phyloP scores from a whole-genome alignment of 495 filamentous ascomycete species.

The Talaromyces stipitatus region DNA sequence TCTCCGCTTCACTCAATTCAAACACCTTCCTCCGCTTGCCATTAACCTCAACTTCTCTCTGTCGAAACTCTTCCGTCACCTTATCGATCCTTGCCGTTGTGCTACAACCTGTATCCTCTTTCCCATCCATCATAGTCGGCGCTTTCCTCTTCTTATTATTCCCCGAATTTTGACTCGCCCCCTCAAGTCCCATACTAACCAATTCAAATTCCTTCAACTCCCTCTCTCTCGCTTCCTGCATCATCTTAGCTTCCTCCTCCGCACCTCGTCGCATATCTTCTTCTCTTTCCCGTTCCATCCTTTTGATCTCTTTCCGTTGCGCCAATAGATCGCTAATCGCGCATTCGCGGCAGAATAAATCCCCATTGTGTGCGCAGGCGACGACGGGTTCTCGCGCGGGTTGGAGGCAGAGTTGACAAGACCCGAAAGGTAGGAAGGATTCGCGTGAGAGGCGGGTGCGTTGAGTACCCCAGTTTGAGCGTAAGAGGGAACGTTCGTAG shows the following conservation, averaged over 20 bases:
- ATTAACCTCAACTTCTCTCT: constrained; percentile 62
- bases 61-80: constrained; percentile 25
- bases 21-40: constrained; percentile 48
- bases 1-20: constrained; percentile 73
- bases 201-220: constrained; percentile 35
- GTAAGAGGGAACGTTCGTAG: constrained; percentile 77
- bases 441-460: constrained; percentile 84
- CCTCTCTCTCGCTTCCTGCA: constrained; percentile 24
- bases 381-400: constrained; percentile 81
- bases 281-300: constrained; percentile 61
- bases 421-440: constrained; percentile 87
- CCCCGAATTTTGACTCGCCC: constrained; percentile 5
- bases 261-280: constrained; percentile 31
- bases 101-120: constrained; percentile 7
- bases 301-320: constrained; percentile 89
- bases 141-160: constrained; percentile 4
- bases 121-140: constrained; percentile 14
- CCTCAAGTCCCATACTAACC: constrained; percentile 35
- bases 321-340: constrained; percentile 83
- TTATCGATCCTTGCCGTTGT: constrained; percentile 26
- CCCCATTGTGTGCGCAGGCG: constrained; percentile 62
- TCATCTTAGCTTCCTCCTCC: constrained; percentile 31
- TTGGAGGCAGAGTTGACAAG: constrained; percentile 83
- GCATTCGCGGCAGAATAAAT: constrained; percentile 97
- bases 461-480: constrained; percentile 71